Conservation (phyloP, 371 early-diverging fungal genomes). For the Mucor irregularis region DNA sequence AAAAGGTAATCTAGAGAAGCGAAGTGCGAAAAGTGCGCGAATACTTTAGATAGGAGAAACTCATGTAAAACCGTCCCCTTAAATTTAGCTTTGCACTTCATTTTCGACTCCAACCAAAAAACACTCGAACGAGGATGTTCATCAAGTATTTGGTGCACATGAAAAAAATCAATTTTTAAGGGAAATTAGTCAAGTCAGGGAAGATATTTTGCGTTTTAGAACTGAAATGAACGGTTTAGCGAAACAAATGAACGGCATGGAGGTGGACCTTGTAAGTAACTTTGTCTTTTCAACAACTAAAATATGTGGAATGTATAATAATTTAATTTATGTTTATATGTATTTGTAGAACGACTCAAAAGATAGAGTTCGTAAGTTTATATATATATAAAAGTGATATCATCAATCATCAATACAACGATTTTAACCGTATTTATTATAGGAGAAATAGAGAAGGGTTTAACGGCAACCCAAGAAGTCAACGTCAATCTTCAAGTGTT, state of each 20-base stretch:
- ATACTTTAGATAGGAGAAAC: slow-evolving; percentile 4
- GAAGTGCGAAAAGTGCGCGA: too few relatives aligned
- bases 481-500: slow-evolving; percentile 64
- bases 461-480: slow-evolving; percentile 60
- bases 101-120: slow-evolving; percentile 16
- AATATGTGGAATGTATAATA: background rate
- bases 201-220: slow-evolving; percentile 50
- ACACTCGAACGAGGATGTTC: background rate
- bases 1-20: slow-evolving; percentile 15
- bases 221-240: slow-evolving; percentile 51
- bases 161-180: slow-evolving; percentile 16
- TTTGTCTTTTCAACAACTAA: background rate
- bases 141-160: background rate
- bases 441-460: slow-evolving; percentile 50
- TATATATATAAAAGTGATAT: too few relatives aligned
- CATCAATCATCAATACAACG: background rate
- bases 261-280: slow-evolving; percentile 48
- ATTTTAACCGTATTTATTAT: background rate
- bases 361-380: slow-evolving; percentile 28
- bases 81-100: slow-evolving; percentile 19
- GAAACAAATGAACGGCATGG: slow-evolving; percentile 56
- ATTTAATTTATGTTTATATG: background rate
- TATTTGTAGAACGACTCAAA: slow-evolving; percentile 21
- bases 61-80: background rate
- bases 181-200: slow-evolving; percentile 32